These are phyloP conservation scores for Apiotrichum sp. DNA, from an alignment of 1,284 basidiomycete species.

Conservation along the genomic window DNA sequence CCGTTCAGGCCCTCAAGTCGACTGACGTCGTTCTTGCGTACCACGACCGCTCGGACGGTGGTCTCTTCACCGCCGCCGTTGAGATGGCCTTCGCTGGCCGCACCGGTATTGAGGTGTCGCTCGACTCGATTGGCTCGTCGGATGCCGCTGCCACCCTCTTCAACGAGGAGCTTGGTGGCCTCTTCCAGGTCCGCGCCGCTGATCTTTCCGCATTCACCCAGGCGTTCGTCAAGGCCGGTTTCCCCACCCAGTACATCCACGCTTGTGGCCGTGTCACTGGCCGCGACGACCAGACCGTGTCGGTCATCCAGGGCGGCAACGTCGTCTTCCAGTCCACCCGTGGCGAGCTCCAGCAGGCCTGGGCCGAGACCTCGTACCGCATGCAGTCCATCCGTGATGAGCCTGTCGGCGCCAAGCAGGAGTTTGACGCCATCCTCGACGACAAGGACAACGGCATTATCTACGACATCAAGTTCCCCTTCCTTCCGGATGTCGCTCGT, in stretches of 20 bases:
- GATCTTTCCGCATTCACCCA: slow-evolving; percentile 58
- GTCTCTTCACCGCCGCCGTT: slow-evolving; percentile 80
- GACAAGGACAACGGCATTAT: slow-evolving; percentile 62
- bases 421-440: slow-evolving; percentile 71
- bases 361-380: slow-evolving; percentile 89
- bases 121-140: slow-evolving; percentile 49
- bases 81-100: slow-evolving; percentile 97
- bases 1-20: slow-evolving; percentile 62
- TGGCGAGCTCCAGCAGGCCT: slow-evolving; percentile 68
- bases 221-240: slow-evolving; percentile 61
- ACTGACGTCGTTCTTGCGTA: slow-evolving; percentile 76
- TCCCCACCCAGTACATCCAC: slow-evolving; percentile 69
- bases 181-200: slow-evolving; percentile 71
- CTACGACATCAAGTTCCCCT: slow-evolving; percentile 63
- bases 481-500: slow-evolving; percentile 49
- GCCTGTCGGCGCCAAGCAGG: slow-evolving; percentile 67
- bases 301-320: slow-evolving; percentile 54
- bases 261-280: slow-evolving; percentile 64
- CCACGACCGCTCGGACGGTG: slow-evolving; percentile 97
- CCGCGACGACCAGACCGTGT: slow-evolving; percentile 58
- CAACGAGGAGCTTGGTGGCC: slow-evolving; percentile 93
- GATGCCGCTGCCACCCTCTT: slow-evolving; percentile 70
- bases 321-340: slow-evolving; percentile 64
- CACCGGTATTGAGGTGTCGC: slow-evolving; percentile 57
- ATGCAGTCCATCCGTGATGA: slow-evolving; percentile 91